These are phyloP conservation scores for Fusarium protoensiforme DNA, from an alignment of 2,329 filamentous ascomycete species.

Conservation along the genomic window DNA sequence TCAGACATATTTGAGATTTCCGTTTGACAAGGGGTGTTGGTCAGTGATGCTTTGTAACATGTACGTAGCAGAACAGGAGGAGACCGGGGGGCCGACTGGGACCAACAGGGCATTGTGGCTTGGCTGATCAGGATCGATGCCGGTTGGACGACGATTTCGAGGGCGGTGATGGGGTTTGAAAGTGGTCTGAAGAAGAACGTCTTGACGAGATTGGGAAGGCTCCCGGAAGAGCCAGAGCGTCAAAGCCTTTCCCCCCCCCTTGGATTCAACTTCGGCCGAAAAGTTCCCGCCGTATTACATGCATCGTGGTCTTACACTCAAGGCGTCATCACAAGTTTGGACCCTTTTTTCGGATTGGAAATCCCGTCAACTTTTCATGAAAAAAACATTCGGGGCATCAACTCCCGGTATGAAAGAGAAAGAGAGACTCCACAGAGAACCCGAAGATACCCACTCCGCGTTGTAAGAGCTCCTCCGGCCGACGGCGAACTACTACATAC, in stretches of 20 bases:
- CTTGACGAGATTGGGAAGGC: conserved; percentile 15
- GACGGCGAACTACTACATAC: conserved; percentile 17
- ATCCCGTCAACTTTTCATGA: not conserved
- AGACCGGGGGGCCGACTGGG: not conserved
- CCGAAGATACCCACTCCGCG: conserved; percentile 27
- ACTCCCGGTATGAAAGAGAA: conserved; percentile 16
- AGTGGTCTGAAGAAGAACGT: conserved; percentile 1
- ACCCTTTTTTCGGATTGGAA: not conserved
- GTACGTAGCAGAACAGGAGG: conserved; percentile 1
- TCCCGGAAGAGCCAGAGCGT: conserved; percentile 14
- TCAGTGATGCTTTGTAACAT: not conserved
- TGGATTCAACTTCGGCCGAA: not conserved
- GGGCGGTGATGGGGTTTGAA: conserved; percentile 4
- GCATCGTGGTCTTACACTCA: not conserved
- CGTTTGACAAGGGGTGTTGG: conserved; percentile 16
- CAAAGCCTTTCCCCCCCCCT: conserved; percentile 13
- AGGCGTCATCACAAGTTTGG: not conserved
- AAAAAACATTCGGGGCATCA: conserved; percentile 4
- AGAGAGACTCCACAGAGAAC: conserved; percentile 11
- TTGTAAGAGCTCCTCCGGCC: conserved; percentile 25
- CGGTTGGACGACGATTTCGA: conserved; percentile 9
- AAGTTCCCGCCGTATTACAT: not conserved
- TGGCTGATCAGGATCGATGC: conserved; percentile 8
- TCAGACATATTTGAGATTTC: conserved; percentile 30
- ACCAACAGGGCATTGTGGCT: not conserved